Base-by-base conservation (phyloP, 768 basidiomycete genomes). In the Amanita subjunquillea region DNA sequence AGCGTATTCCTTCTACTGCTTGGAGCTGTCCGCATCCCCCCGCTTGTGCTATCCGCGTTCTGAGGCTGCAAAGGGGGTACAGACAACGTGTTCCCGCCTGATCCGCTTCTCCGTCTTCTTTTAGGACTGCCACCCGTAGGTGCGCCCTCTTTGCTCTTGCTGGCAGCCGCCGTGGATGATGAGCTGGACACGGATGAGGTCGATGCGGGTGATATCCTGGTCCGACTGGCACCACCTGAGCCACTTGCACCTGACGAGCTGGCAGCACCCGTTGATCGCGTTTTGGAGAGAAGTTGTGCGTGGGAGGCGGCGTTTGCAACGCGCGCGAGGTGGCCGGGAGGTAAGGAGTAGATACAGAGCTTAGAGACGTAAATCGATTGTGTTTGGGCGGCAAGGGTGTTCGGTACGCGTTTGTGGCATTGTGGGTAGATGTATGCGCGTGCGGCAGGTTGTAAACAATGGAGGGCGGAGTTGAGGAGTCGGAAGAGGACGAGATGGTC, bases 401-500 rank as follows among this genome's bases (percentile, higher is more conserved):
- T 30, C 38, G 44, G 37, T 37, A 29, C 2, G 50, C 29, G 17
- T 30, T 34, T 12, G 50, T 25, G 23, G 42, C 17, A 13, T 23
- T 38, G 15, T 30, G 17, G 17, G n/a, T 34, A 15, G 40, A 10
- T 51, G 32, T 51, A 51, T 51, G 50, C 50, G 41, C 36, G 41
- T 43, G 50, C 1, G 25, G 25, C 3, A 17, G 30, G 38, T 17
- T 8, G 38, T 51, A 42, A 44, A 20, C 25, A 29, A 22, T 29
- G n/a, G 17, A 32, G 6, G 20, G 44, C 20, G 43, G 15, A 37
- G 27, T n/a, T 29, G 51, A 52, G 34, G 52, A 53, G 23, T 32
- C 46, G 25, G 52, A 62, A 62, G n/a, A 55, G 59, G 45, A 48
- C 13, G 54, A 63, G 60, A 51, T 58, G 53, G 45, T 36, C 23